These are phyloP conservation scores for Fraxinus pennsylvanica DNA, from an alignment of 257 asterid species.

Conservation along the genomic window DNA sequence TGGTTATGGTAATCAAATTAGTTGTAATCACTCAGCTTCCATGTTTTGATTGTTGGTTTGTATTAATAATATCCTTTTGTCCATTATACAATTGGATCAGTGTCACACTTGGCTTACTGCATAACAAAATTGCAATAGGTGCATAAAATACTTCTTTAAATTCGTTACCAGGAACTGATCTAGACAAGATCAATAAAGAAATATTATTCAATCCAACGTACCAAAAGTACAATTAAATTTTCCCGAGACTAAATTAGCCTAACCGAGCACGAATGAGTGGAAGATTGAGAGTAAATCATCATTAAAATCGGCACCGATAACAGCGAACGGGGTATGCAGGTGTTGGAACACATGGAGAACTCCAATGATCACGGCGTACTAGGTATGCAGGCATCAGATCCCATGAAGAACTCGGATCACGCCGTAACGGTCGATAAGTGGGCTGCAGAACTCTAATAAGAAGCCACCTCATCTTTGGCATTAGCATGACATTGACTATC, in stretches of 20 bases:
- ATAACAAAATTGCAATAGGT: background rate
- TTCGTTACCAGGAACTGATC: background rate
- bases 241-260: background rate
- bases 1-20: background rate
- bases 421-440: background rate
- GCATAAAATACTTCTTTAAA: background rate
- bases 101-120: background rate
- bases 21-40: background rate
- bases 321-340: background rate
- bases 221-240: background rate
- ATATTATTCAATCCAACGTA: background rate
- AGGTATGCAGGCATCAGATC: background rate
- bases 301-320: background rate
- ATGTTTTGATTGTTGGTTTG: background rate
- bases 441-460: background rate
- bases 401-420: background rate
- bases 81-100: background rate
- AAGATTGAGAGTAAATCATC: background rate
- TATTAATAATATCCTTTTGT: background rate
- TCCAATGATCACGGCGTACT: background rate
- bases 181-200: background rate
- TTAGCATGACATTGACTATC: background rate
- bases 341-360: background rate
- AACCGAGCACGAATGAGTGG: background rate
- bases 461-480: background rate